Base-by-base conservation (phyloP, 2,329 filamentous ascomycete genomes). In the Curvularia spicifera region DNA sequence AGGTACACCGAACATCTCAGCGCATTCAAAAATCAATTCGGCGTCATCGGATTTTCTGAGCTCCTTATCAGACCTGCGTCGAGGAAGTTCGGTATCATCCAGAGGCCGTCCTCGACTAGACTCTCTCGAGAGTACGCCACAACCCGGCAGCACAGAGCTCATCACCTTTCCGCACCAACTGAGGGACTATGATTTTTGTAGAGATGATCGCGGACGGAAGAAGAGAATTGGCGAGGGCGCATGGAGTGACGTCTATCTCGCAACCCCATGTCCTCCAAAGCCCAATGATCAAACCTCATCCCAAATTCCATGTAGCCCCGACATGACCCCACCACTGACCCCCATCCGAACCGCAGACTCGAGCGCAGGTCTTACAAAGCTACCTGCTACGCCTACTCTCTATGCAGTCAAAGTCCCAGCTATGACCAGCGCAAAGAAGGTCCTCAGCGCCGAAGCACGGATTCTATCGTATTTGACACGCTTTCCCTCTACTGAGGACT, bases 231-330 rank as follows among this genome's bases (percentile, higher is more conserved):
- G 75, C 15, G 65, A 64, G 15, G 75, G 75, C 10, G 61, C 69
- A 15, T 78, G 75, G 75, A 76, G 74, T 55, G 68, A 76, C 62
- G 75, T 78, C 0, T 77, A 74, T 57, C 64, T 74, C 6, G 75
- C 72, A 6, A 65, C n/a, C 9, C 72, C 67, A 20, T 63, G 55
- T 39, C 48, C 66, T 8, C 65, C 69, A 1, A 62, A 65, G 29
- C 46, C 53, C 1, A n/a, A 39, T 24, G 45, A 61, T 22, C 57
- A 59, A 40, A 35, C 47, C 10, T 31, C 51, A 12, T 46, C 45
- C 13, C 29, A 35, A 3, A 24, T 28, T 13, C 20, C 53, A 18
- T 35, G 33, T 37, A 52, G 46, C 13, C 49, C 61, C 24, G 63
- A 59, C 3, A 61, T 65, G 46, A 67, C 71, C 35, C 67, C 71